These are phyloP conservation scores for Acarospora socialis DNA, from an alignment of 2,329 filamentous ascomycete species.

Conservation along the genomic window DNA sequence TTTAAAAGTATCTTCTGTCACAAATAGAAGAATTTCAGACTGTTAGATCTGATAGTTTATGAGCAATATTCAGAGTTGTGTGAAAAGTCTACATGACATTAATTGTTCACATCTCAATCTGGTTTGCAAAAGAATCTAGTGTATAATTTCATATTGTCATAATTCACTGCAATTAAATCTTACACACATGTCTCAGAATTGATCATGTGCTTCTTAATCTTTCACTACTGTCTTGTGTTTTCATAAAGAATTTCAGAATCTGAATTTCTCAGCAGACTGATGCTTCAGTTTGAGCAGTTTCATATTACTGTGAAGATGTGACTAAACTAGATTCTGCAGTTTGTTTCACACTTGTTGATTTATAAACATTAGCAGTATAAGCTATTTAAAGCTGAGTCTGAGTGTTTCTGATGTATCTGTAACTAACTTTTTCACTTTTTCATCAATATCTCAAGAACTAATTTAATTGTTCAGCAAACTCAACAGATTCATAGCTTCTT, in stretches of 20 bases:
- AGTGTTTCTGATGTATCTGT: slow-evolving; percentile 1
- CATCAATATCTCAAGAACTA: not conserved
- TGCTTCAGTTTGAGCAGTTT: slow-evolving; percentile 6
- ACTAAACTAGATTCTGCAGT: slow-evolving; percentile 3
- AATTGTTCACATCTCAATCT: no score
- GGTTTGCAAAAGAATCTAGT: no score
- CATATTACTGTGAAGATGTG: slow-evolving; percentile 1
- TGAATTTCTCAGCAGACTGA: slow-evolving; percentile 2
- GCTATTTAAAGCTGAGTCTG: slow-evolving; percentile 1
- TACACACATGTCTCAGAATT: no score
- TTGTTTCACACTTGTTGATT: slow-evolving; percentile 4
- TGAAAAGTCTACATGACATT: no score
- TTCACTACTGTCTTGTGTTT: not conserved
- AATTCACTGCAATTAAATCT: no score
- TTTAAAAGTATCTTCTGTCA: no score
- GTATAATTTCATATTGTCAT: no score
- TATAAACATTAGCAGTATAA: slow-evolving; percentile 3
- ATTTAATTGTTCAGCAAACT: slow-evolving; percentile 4
- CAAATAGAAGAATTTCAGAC: no score
- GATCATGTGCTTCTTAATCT: no score
- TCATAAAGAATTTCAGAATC: slow-evolving; percentile 1
- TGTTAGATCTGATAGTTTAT: no score
- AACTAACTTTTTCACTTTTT: slow-evolving; percentile 3
- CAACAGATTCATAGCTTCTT: slow-evolving; percentile 1
- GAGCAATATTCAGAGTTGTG: no score